These are phyloP conservation scores for Aureobasidium subglaciale DNA, from an alignment of 2,329 filamentous ascomycete species.

Conservation along the genomic window DNA sequence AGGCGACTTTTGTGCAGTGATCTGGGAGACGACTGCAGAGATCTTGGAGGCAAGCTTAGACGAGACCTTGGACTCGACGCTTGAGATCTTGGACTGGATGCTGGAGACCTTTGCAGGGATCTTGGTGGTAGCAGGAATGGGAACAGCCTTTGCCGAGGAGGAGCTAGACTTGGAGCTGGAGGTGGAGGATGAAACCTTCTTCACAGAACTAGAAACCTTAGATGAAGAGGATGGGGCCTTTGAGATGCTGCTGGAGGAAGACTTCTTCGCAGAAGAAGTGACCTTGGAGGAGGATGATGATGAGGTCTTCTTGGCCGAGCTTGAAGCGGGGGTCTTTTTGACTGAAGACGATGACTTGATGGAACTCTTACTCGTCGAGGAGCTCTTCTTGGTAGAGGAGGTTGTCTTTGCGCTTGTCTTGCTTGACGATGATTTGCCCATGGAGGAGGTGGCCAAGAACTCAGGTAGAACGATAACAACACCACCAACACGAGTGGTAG, in stretches of 20 bases:
- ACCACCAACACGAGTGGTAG: slow-evolving; percentile 10
- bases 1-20: neutral
- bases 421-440: neutral
- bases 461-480: neutral
- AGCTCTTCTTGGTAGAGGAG: slow-evolving; percentile 5
- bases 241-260: neutral
- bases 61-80: neutral
- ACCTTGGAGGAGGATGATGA: neutral
- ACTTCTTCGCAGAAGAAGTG: neutral
- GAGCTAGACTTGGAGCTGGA: neutral
- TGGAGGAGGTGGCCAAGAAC: neutral
- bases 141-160: neutral
- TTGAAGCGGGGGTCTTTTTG: neutral
- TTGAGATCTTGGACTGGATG: slow-evolving; percentile 1
- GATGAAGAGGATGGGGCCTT: neutral
- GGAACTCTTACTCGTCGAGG: neutral
- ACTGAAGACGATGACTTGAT: neutral
- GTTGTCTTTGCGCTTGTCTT: slow-evolving; percentile 4
- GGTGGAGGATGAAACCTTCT: neutral
- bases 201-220: neutral
- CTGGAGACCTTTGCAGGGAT: slow-evolving; percentile 2
- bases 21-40: neutral
- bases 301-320: slow-evolving; percentile 6
- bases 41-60: neutral
- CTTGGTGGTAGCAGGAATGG: neutral